Conservation (phyloP, 2,329 filamentous ascomycete genomes). For the Rhinocladiella similis region DNA sequence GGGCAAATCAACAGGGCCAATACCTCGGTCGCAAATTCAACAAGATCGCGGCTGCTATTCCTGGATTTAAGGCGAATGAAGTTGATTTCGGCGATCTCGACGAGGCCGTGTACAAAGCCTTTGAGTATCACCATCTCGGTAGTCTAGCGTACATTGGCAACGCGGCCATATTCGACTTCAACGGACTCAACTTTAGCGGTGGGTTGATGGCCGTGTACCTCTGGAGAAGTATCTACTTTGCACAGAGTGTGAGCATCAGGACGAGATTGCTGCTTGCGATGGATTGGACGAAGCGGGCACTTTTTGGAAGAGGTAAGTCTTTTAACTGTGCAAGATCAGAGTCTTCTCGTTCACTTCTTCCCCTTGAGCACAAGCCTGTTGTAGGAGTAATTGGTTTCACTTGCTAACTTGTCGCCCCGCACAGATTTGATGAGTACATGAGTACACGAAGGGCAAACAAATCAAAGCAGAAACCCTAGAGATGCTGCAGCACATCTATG, state of each 20-base stretch:
- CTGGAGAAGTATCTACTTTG: constrained; percentile 96
- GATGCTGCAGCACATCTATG: background rate
- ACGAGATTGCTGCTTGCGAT: constrained; percentile 88
- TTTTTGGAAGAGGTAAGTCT: constrained; percentile 92
- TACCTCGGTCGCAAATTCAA: constrained; percentile 95
- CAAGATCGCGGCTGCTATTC: constrained; percentile 75
- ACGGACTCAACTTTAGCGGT: constrained; percentile 75
- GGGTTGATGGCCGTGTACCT: constrained; percentile 92
- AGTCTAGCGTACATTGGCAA: constrained; percentile 95
- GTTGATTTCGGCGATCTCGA: constrained; percentile 88
- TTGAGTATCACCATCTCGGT: constrained; percentile 90
- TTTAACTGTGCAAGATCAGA: background rate
- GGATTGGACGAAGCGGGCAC: constrained; percentile 96
- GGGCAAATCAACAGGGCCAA: constrained; percentile 90
- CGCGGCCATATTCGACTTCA: constrained; percentile 91
- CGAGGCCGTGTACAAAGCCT: constrained; percentile 87
- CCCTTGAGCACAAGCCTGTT: no score
- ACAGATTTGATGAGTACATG: constrained; percentile 28
- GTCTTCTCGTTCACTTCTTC: background rate
- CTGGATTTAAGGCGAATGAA: constrained; percentile 75
- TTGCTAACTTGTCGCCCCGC: background rate
- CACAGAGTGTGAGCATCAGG: constrained; percentile 90
- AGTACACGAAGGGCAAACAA: background rate
- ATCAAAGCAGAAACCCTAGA: no score
- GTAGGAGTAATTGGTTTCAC: no score